Evolutionary conservation across 495 filamentous ascomycete genomes (phyloP).

Genomic region (Hypomontagnella monticulosa): DNA sequence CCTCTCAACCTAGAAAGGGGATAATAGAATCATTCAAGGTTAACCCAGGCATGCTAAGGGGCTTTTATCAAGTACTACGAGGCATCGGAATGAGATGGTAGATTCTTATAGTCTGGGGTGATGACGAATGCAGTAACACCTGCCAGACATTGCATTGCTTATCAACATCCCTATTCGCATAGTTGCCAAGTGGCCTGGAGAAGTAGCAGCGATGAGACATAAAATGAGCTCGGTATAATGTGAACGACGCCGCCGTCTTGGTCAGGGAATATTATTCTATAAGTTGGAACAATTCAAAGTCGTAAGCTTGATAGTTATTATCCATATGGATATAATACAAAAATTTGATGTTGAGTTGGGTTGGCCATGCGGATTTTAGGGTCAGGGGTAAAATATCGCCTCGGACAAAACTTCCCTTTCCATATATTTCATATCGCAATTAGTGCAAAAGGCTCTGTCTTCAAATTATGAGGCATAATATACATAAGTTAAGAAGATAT

Average conservation of each 20-base stretch:
- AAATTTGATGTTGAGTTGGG: not conserved
- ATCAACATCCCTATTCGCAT: conserved; percentile 26
- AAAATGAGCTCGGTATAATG: conserved; percentile 6
- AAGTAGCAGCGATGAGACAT: conserved; percentile 8
- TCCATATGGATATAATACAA: too few relatives aligned
- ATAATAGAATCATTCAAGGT: not conserved
- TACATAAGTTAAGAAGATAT: not conserved
- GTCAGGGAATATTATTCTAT: not conserved
- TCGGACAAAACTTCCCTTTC: too few relatives aligned
- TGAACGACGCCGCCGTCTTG: conserved; percentile 19
- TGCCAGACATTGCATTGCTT: conserved; percentile 31
- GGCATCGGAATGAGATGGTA: conserved; percentile 17
- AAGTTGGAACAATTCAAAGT: not conserved
- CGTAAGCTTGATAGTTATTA: not conserved
- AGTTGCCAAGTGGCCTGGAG: not conserved
- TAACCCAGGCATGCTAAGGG: not conserved
- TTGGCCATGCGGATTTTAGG: not conserved
- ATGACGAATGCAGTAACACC: conserved; percentile 6
- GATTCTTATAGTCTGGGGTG: conserved; percentile 8
- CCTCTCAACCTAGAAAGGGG: not conserved
- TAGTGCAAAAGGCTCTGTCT: too few relatives aligned
- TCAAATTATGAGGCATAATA: too few relatives aligned
- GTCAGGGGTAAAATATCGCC: not conserved
- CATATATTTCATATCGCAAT: too few relatives aligned
- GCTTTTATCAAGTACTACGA: not conserved